Conservation (phyloP, 2,329 filamentous ascomycete species). For the Elsinoe necatrix region DNA sequence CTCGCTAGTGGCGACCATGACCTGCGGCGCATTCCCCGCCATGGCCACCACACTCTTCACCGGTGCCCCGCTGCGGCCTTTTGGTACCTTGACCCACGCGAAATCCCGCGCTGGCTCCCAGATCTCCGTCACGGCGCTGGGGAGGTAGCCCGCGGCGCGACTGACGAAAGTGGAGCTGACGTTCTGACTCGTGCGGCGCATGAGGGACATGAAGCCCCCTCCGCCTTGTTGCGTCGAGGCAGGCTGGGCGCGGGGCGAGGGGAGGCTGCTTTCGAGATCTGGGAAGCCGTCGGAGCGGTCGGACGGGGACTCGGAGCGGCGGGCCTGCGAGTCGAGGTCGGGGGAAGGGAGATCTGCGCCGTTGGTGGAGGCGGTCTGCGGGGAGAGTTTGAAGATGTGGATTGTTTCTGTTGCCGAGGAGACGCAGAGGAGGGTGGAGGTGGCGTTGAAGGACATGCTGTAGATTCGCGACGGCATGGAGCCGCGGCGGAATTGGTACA, state of each 20-base stretch:
- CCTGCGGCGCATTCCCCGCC: constrained; percentile 86
- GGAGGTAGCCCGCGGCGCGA: constrained; percentile 83
- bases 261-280: constrained; percentile 10
- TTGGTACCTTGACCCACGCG: constrained; percentile 89
- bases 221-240: constrained; percentile 45
- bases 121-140: constrained; percentile 90
- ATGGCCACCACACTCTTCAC: constrained; percentile 92
- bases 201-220: constrained; percentile 70
- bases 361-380: constrained; percentile 30
- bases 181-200: constrained; percentile 89
- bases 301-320: constrained; percentile 18
- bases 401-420: constrained; percentile 95
- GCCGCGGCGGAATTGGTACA: constrained; percentile 91
- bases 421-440: constrained; percentile 85
- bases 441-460: constrained; percentile 97
- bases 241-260: constrained; percentile 30
- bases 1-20: constrained; percentile 97
- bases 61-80: constrained; percentile 44
- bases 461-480: constrained; percentile 95
- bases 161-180: constrained; percentile 84
- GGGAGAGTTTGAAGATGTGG: constrained; percentile 79
- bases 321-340: constrained; percentile 23
- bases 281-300: constrained; percentile 12
- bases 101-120: constrained; percentile 95
- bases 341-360: constrained; percentile 25